Conservation (phyloP, 495 filamentous ascomycete genomes). For the Podospora tetraspora region DNA sequence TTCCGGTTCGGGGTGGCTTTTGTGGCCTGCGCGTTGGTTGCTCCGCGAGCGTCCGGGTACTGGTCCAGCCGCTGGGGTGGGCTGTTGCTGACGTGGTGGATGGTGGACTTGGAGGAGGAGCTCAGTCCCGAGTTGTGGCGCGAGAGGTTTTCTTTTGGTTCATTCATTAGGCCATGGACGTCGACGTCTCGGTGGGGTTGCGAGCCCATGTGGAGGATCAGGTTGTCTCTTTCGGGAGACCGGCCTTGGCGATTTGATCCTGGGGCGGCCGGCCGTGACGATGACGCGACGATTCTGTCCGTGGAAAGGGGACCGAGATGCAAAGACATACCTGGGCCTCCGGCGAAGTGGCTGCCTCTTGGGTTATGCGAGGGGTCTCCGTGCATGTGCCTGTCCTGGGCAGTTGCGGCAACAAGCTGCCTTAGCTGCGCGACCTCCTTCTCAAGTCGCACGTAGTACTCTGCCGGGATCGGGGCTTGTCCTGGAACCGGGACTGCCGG, state of each 20-base stretch:
- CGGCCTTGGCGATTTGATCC: slow-evolving; percentile 1
- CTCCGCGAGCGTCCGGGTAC: not conserved
- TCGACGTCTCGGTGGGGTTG: slow-evolving; percentile 27
- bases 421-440: slow-evolving; percentile 21
- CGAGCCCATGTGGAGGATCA: slow-evolving; percentile 29
- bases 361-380: slow-evolving; percentile 1
- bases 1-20: slow-evolving; percentile 5
- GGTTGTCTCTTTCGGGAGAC: slow-evolving; percentile 21
- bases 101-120: slow-evolving; percentile 21
- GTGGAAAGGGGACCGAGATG: not conserved
- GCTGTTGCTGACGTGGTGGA: slow-evolving; percentile 29
- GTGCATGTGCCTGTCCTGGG: not conserved
- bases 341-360: not conserved
- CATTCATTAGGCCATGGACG: slow-evolving; percentile 26
- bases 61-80: slow-evolving; percentile 17
- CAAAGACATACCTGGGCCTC: not conserved
- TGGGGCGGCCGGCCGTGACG: not conserved
- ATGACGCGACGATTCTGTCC: not conserved
- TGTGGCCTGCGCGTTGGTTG: not conserved
- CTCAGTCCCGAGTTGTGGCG: slow-evolving; percentile 26
- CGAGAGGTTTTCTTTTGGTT: slow-evolving; percentile 22
- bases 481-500: not conserved
- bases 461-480: slow-evolving; percentile 7
- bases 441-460: slow-evolving; percentile 18
- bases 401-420: slow-evolving; percentile 7